Evolutionary conservation across 305 asterid genomes (phyloP), one percentile per base, ranked within the genome.

Genomic region (Fraxinus baroniana): DNA sequence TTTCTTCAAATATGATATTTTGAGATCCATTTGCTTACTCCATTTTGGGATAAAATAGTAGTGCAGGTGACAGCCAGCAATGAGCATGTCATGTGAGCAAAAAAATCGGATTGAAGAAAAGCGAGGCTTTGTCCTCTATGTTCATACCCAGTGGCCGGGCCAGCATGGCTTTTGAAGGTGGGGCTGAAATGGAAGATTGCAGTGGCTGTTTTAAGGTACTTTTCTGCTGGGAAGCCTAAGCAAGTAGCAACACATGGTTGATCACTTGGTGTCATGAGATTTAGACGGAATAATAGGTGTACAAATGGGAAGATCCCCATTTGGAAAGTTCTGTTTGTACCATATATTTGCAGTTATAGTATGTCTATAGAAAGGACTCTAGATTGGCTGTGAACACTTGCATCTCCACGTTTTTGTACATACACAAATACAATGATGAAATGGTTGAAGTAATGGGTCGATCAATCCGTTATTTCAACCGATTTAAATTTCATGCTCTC

Each of bases 1-100:
- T 41, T 81, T 26, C 78, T 37, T 22, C 70, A 8, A 68, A 4
- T 18, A 18, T 30, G 37, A 26, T 28, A 49, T 71, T 79, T 13
- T 57, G 2, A 15, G 18, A 78, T 13, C 39, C 75, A 30, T 13
- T 18, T 30, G 7, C 78, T 60, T 28, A 66, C 83, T 84, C 83
- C 85, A 74, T 78, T 60, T 57, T 81, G 79, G 66, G 33, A 83
- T 83, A 28, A 68, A 83, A 85, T 84, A 91, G 93, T 84, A 85
- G 90, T 76, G 90, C 93, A 91, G 94, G 94, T 90, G 94, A 87
- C 80, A 86, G 62, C 87, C 12, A 78, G 7, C 70, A 85, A 77
- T 41, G 83, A 88, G 77, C 87, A 55, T 22, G 76, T 83, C 22
- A 44, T 78, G 60, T 84, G 87, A 83, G 78, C 85, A 82, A 26